Conservation (phyloP, 2,329 filamentous ascomycete genomes). For the Zasmidium angulare region DNA sequence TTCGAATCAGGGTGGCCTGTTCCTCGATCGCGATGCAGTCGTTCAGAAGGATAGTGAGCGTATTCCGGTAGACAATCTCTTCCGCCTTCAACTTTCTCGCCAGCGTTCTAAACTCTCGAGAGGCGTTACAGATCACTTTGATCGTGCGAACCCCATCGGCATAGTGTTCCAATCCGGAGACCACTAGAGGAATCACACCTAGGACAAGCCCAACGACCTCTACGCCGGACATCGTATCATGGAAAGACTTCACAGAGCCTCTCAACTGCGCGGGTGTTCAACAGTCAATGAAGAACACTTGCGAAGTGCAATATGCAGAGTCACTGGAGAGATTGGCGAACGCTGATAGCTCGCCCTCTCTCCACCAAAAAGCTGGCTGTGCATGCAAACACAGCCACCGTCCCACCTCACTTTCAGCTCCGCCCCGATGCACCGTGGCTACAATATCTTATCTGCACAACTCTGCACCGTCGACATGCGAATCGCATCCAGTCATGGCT, state of each 20-base stretch:
- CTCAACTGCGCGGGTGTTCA: no score
- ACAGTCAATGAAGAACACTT: no score
- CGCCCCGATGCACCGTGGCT: no score
- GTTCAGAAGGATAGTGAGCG: slow-evolving; percentile 27
- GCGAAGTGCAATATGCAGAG: no score
- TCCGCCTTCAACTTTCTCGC: slow-evolving; percentile 26
- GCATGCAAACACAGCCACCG: no score
- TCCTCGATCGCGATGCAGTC: slow-evolving; percentile 26
- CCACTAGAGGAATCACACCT: slow-evolving; percentile 32
- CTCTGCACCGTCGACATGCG: no score
- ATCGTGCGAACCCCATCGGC: slow-evolving; percentile 33
- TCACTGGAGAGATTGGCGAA: no score
- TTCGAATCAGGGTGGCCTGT: slow-evolving; percentile 23
- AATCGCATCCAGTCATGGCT: no score
- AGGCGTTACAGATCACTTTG: slow-evolving; percentile 28
- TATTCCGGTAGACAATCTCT: slow-evolving; percentile 32
- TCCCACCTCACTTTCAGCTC: no score
- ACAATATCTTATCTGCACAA: no score
- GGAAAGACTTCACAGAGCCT: not conserved
- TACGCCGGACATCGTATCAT: slow-evolving; percentile 30
- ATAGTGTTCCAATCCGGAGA: slow-evolving; percentile 35
- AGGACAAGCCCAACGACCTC: slow-evolving; percentile 35
- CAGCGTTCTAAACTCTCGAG: slow-evolving; percentile 27
- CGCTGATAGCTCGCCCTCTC: no score
- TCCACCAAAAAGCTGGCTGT: no score